phyloP scores from a whole-genome alignment of 768 basidiomycete genomes.

The Termitomyces sp. region DNA sequence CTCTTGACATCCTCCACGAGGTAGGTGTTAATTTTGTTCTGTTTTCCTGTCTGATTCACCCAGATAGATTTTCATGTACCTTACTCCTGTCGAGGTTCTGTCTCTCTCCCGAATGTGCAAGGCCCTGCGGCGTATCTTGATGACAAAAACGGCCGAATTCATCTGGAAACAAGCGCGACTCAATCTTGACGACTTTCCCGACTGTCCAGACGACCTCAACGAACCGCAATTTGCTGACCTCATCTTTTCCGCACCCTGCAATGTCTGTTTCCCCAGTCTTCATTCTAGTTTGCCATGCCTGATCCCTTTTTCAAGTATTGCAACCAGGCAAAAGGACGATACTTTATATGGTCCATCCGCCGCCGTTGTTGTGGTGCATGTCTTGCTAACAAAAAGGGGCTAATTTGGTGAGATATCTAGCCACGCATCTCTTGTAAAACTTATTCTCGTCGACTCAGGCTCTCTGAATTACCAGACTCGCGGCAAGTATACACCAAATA shows the following conservation, averaged over 20 bases:
- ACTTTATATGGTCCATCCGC: constrained; percentile 6
- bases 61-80: constrained; percentile 24
- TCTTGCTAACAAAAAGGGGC: not conserved
- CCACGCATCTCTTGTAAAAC: too few species aligned
- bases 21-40: constrained; percentile 4
- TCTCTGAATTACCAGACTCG: too few species aligned
- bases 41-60: not conserved
- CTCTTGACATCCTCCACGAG: constrained; percentile 23
- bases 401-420: not conserved
- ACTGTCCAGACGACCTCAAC: constrained; percentile 6
- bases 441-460: too few species aligned
- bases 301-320: constrained; percentile 2
- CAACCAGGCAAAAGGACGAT: not conserved
- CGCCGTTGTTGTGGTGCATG: constrained; percentile 9
- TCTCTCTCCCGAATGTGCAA: constrained; percentile 30
- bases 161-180: constrained; percentile 6
- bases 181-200: constrained; percentile 5
- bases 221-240: constrained; percentile 1
- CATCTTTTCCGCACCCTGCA: not conserved
- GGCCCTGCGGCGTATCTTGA: constrained; percentile 20
- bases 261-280: not conserved
- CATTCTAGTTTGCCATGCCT: not conserved
- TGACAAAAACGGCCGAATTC: constrained; percentile 7
- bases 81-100: constrained; percentile 30
- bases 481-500: too few species aligned